Evolutionary conservation across 805 yeast genomes (phyloP), one percentile per base, ranked within the genome.

Genomic region (Danielozyma ontarioensis): DNA sequence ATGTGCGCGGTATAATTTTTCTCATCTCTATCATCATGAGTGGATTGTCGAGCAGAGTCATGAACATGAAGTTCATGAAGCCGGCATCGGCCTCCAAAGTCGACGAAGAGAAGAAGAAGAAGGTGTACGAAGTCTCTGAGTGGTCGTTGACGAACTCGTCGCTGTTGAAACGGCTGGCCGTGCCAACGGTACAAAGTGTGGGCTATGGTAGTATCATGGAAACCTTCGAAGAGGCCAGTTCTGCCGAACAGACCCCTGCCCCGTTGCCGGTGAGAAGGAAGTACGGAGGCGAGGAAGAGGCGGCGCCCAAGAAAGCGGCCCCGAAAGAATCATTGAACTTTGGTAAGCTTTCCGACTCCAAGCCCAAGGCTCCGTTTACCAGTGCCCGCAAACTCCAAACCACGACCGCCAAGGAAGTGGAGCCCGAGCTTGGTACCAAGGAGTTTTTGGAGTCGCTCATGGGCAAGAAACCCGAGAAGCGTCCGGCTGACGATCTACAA

Each of bases 1-100:
- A 23, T 28, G 13, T 4, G n/a, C 5, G 25, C 23, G 15, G 25
- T 28, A 24, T 11, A n/a, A 22, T 30, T 14, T 13, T 21, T 5
- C 16, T 25, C 13, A 3, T 25, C 31, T 26, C 31, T 10, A 13
- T 28, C 29, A 22, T 13, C 5, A 57, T 55, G 62, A 51, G 57
- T 40, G 55, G 57, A 5, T 53, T 65, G 33, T 82, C 93, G 17
- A 74, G 76, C 47, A 72, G 87, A 48, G 84, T 86, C 47, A 65
- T 81, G 78, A 82, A 80, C 72, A 86, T 86, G 96, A 86, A 85
- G 68, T 66, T 67, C 68, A 66, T 66, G 70, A 60, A 54, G 36
- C 53, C 50, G 27, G 50, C 68, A 23, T n/a, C n/a, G n/a, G 74
- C 71, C 15, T 68, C 59, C 25, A 51, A 52, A n/a, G 55, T 47